Percentiles rank a stretch among this genome's conserved stretches.
Evolutionary conservation across 352 stramenopile species (phyloP).

Genomic region (Phytophthora agathidicida): DNA sequence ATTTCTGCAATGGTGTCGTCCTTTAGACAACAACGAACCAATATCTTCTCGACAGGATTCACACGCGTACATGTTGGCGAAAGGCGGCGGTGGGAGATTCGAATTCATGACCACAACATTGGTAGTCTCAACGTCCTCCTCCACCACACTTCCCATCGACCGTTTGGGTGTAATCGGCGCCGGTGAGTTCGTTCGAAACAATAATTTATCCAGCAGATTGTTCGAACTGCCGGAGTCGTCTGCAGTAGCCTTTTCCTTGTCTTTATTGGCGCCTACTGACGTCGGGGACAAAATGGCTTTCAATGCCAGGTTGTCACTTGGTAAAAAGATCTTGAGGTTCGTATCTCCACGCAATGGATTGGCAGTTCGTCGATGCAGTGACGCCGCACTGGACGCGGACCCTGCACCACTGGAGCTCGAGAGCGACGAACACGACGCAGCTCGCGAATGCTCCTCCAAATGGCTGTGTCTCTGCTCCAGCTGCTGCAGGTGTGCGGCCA

Average conservation of each 20-base stretch:
- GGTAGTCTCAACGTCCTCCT: slow-evolving; percentile 52
- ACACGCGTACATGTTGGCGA: slow-evolving; percentile 82
- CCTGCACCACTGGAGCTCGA: slow-evolving; percentile 10
- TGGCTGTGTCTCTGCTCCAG: slow-evolving; percentile 1
- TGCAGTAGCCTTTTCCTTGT: slow-evolving; percentile 2
- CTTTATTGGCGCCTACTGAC: neutral
- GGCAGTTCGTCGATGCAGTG: slow-evolving; percentile 12
- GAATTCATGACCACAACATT: slow-evolving; percentile 59
- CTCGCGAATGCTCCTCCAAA: slow-evolving; percentile 13
- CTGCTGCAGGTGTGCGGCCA: slow-evolving; percentile 9
- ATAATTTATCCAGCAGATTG: slow-evolving; percentile 47
- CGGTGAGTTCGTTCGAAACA: slow-evolving; percentile 29
- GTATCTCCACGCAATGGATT: slow-evolving; percentile 37
- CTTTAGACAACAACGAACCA: slow-evolving; percentile 69
- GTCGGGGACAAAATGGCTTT: slow-evolving; percentile 59
- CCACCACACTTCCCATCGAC: slow-evolving; percentile 43
- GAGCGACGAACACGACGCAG: slow-evolving; percentile 32
- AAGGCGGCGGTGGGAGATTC: slow-evolving; percentile 64
- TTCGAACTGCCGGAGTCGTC: slow-evolving; percentile 1
- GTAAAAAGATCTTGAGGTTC: slow-evolving; percentile 58
- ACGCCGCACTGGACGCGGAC: slow-evolving; percentile 8
- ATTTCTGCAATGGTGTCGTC: slow-evolving; percentile 82
- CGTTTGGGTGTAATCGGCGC: slow-evolving; percentile 23
- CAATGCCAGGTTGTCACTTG: slow-evolving; percentile 57
- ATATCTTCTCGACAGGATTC: slow-evolving; percentile 79